phyloP scores from a whole-genome alignment of 2,329 filamentous ascomycete species.

The Lachnellula subtilissima region DNA sequence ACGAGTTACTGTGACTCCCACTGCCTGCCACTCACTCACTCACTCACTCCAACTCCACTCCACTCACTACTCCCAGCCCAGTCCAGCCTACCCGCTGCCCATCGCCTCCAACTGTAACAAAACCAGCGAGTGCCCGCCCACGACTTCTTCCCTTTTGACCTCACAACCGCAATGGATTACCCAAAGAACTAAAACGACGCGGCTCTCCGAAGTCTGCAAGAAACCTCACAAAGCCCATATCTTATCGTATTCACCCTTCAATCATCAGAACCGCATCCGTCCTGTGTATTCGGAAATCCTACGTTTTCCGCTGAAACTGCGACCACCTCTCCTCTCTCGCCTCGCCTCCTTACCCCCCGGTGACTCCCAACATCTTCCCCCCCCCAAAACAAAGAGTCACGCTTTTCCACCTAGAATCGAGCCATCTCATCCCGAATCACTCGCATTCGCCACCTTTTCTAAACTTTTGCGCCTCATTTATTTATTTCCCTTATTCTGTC shows the following conservation, averaged over 20 bases:
- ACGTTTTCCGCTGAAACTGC: background rate
- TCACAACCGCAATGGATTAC: constrained; percentile 28
- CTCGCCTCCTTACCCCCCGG: background rate
- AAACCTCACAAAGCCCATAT: no score
- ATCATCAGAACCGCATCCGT: no score
- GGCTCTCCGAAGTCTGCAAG: constrained; percentile 32
- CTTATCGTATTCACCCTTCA: background rate
- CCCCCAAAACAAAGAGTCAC: background rate
- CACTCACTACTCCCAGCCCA: constrained; percentile 1
- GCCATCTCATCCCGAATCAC: constrained; percentile 1
- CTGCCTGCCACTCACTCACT: no score
- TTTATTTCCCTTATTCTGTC: constrained; percentile 10
- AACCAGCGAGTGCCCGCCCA: constrained; percentile 18
- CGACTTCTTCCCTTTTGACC: constrained; percentile 10
- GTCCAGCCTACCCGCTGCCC: constrained; percentile 5
- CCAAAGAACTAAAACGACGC: constrained; percentile 23
- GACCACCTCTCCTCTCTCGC: constrained; percentile 10
- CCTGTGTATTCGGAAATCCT: background rate
- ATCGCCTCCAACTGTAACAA: constrained; percentile 12
- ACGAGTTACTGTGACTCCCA: no score
- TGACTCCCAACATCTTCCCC: constrained; percentile 3
- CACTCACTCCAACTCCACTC: no score
- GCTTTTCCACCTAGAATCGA: background rate
- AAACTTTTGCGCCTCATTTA: constrained; percentile 11
- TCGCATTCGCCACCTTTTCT: constrained; percentile 11